phyloP scores from a whole-genome alignment of 345 rosid genomes.

The Rhodamnia argentea region DNA sequence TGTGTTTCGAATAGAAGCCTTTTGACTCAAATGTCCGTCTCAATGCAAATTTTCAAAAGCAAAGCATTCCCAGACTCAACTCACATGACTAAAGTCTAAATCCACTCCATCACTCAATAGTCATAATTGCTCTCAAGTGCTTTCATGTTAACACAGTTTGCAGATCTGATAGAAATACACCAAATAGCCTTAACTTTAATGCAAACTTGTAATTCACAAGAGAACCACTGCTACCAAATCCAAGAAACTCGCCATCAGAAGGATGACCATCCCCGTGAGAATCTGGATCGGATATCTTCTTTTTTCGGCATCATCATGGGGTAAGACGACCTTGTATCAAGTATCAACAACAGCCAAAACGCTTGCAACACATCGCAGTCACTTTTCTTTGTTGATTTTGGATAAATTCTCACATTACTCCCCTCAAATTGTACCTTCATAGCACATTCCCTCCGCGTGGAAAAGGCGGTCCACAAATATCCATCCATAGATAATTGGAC shows the following conservation, averaged over 20 bases:
- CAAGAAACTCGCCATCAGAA: not conserved
- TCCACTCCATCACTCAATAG: not conserved
- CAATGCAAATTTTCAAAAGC: too few species aligned
- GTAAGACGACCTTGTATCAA: too few species aligned
- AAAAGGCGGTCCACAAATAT: not conserved
- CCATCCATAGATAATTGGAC: not conserved
- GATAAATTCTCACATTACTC: not conserved
- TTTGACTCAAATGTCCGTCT: not conserved
- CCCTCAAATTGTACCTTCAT: not conserved
- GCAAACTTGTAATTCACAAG: not conserved
- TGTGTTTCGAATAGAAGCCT: not conserved
- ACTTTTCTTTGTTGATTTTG: not conserved
- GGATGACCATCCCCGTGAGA: not conserved
- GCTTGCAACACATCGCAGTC: not conserved
- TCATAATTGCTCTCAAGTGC: too few species aligned
- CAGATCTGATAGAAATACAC: too few species aligned
- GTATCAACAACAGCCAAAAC: too few species aligned
- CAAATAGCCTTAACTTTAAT: not conserved
- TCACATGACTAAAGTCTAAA: too few species aligned
- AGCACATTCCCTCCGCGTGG: not conserved
- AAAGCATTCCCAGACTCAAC: too few species aligned
- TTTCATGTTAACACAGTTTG: too few species aligned
- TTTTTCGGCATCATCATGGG: too few species aligned
- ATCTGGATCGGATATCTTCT: too few species aligned
- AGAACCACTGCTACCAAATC: not conserved